phyloP scores from a whole-genome alignment of 1,139 yeast genomes.

The Arxiozyma slooffiae region DNA sequence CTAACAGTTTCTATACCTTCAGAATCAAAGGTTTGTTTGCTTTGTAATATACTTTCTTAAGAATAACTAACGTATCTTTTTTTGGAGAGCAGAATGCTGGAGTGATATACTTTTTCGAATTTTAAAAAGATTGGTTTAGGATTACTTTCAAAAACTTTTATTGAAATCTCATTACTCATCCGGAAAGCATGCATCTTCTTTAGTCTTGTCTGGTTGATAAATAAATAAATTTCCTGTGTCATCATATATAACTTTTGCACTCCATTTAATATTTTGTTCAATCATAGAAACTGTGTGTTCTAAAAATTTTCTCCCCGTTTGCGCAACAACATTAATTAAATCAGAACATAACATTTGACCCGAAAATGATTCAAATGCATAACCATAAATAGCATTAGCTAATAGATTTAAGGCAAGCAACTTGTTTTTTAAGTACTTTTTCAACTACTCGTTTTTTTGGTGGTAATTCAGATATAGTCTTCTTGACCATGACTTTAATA shows the following conservation, averaged over 20 bases:
- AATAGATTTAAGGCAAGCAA: slow-evolving; percentile 82
- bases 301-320: slow-evolving; percentile 79
- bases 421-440: slow-evolving; percentile 57
- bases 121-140: slow-evolving; percentile 78
- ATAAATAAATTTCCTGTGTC: slow-evolving; percentile 93
- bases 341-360: slow-evolving; percentile 97
- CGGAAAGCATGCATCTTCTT: slow-evolving; percentile 68
- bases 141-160: slow-evolving; percentile 49
- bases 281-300: slow-evolving; percentile 61
- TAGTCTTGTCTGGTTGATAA: slow-evolving; percentile 73
- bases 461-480: slow-evolving; percentile 49
- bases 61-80: slow-evolving; percentile 85
- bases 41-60: slow-evolving; percentile 51
- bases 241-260: slow-evolving; percentile 91
- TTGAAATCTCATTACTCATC: slow-evolving; percentile 64
- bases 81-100: slow-evolving; percentile 71
- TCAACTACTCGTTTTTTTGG: slow-evolving; percentile 31
- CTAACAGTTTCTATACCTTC: slow-evolving; percentile 93
- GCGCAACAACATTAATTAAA: slow-evolving; percentile 87
- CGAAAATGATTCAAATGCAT: slow-evolving; percentile 85
- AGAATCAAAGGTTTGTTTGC: slow-evolving; percentile 70
- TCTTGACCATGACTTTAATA: slow-evolving; percentile 68
- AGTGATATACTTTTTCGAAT: slow-evolving; percentile 88
- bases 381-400: slow-evolving; percentile 94
- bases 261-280: slow-evolving; percentile 52